Base-by-base conservation (phyloP, 345 rosid species). In the Eucalyptus sp. region DNA sequence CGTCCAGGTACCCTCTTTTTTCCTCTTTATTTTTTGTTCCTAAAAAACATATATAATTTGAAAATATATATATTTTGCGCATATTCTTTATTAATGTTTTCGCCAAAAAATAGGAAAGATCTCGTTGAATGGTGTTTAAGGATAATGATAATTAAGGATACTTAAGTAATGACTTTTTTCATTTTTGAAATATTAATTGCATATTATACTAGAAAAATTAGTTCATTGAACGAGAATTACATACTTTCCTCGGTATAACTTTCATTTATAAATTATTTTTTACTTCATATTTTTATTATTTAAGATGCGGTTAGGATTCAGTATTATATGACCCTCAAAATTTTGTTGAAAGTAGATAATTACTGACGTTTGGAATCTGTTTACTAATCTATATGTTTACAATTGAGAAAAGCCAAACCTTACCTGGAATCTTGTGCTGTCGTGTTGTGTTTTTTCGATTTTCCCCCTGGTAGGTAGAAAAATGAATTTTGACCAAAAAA, bases 1-100 rank as follows among this genome's bases (percentile, higher is more conserved):
- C 71, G 99, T 97, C 88, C 99, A 97, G 99, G 99, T 97, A 95
- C 12, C 44, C 25, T 29, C 8, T 25, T 25, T 43, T 25, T 33
- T 56, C 46, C 11, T 14, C 3, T 51, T 16, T 18, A 4, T 7
- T 50, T 86, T 6, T n/a, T 7, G 41, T 27, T 86, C 22, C 13
- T 16, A 43, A 48, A 86, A 50, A 86, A 86, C 58, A 87, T 20
- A n/a, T 24, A 46, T 29, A 83, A 0, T 0, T n/a, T 7, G 24
- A 22, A 81, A 52, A 52, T 7, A 52, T 52, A 52, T 52, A 52
- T 52, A 52, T 52, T 17, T 43, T 27, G 46, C n/a, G 8, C 13
- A 16, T 43, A 49, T 27, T 27, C 33, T 27, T 85, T 31, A 14
- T 49, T 49, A 49, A 27, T 29, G 4, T 85, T 29, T 85, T 31